A percentile compares a stretch with the other conserved stretches of the same genome.
Conservation (phyloP, 1,284 basidiomycete genomes). For the Hemileia vastatrix region DNA sequence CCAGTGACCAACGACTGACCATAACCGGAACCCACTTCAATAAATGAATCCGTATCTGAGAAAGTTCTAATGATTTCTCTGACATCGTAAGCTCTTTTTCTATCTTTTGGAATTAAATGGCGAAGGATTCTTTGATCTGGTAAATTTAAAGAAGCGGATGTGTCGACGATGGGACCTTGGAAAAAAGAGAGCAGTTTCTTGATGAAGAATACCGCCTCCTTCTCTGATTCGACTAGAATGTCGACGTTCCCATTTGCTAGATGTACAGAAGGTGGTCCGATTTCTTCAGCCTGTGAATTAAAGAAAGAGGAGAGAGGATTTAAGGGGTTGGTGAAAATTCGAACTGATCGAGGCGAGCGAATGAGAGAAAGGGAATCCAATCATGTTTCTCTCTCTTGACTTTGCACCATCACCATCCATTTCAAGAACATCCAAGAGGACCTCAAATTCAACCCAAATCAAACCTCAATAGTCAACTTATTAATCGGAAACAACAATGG, state of each 20-base stretch:
- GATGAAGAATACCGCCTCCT: constrained; percentile 20
- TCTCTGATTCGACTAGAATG: constrained; percentile 27
- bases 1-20: constrained; percentile 29
- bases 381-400: background rate
- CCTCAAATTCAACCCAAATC: too few species aligned
- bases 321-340: background rate
- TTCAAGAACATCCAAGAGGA: too few species aligned
- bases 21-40: constrained; percentile 29
- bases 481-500: too few species aligned
- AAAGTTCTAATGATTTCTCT: constrained; percentile 26
- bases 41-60: constrained; percentile 28
- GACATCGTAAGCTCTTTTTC: constrained; percentile 31
- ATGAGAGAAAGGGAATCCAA: background rate
- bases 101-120: constrained; percentile 25
- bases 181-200: constrained; percentile 27
- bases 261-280: constrained; percentile 27
- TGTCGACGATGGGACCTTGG: constrained; percentile 11
- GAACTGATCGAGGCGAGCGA: background rate
- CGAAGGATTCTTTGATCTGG: constrained; percentile 24
- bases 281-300: constrained; percentile 23
- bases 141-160: constrained; percentile 21
- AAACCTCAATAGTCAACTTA: too few species aligned
- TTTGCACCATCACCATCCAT: background rate
- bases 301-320: constrained; percentile 5
- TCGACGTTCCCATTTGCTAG: constrained; percentile 27